Evolutionary conservation across 768 basidiomycete genomes (phyloP).

Genomic region (Auriscalpium vulgare): DNA sequence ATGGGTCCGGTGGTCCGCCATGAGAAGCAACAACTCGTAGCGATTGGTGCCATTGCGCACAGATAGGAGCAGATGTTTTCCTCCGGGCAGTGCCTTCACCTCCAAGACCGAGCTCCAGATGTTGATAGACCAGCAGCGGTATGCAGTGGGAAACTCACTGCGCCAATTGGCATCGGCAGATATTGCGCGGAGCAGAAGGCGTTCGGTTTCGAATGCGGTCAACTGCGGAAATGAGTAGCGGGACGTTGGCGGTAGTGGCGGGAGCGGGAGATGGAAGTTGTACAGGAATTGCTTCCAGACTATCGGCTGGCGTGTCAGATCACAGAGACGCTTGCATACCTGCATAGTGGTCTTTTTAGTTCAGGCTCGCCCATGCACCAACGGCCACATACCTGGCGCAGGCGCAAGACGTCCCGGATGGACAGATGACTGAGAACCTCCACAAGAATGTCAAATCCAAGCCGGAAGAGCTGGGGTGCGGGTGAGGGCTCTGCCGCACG

Average conservation of each 20-base stretch:
- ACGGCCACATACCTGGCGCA: constrained; percentile 6
- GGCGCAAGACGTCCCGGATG: constrained; percentile 14
- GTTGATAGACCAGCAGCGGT: constrained; percentile 6
- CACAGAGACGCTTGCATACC: constrained; percentile 12
- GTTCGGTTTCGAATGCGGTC: constrained; percentile 14
- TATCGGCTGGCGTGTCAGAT: constrained; percentile 13
- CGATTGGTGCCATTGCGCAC: constrained; percentile 1
- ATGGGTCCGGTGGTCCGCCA: constrained; percentile 16
- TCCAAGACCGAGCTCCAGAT: constrained; percentile 8
- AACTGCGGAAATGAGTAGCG: constrained; percentile 10
- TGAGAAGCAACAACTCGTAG: constrained; percentile 11
- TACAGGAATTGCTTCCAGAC: constrained; percentile 15
- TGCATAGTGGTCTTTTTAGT: not conserved
- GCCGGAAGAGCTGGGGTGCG: too few species aligned
- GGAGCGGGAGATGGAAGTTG: constrained; percentile 11
- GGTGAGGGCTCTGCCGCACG: too few species aligned
- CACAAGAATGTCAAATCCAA: constrained; percentile 5
- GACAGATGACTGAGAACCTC: constrained; percentile 13
- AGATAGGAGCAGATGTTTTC: constrained; percentile 11
- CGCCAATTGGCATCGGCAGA: constrained; percentile 16
- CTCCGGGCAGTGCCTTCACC: constrained; percentile 14
- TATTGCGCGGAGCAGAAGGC: constrained; percentile 12
- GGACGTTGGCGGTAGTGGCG: constrained; percentile 11
- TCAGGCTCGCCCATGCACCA: not conserved
- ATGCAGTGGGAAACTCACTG: constrained; percentile 8